Conservation (phyloP, 2,329 filamentous ascomycete species). For the Cercospora citrullina region DNA sequence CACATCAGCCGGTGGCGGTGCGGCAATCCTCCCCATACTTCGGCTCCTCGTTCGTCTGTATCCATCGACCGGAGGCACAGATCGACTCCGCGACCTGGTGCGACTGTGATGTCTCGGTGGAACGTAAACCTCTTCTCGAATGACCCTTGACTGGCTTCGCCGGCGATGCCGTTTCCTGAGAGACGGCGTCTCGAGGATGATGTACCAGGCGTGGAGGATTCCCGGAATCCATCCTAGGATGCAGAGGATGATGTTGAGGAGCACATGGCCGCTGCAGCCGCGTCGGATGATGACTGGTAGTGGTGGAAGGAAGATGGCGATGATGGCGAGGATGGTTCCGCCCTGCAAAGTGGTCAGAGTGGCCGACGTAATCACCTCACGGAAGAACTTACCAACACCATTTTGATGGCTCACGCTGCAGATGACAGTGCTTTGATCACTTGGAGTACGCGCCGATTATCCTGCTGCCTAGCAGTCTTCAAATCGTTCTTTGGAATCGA, state of each 20-base stretch:
- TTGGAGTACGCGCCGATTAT: background rate
- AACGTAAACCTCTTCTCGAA: slow-evolving; percentile 14
- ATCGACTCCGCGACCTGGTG: slow-evolving; percentile 4
- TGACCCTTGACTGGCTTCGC: slow-evolving; percentile 3
- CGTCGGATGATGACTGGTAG: slow-evolving; percentile 87
- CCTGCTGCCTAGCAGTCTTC: slow-evolving; percentile 7
- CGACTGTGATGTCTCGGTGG: slow-evolving; percentile 8
- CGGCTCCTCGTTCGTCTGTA: slow-evolving; percentile 15
- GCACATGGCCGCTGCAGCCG: slow-evolving; percentile 76
- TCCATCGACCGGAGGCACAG: background rate
- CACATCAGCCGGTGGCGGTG: background rate
- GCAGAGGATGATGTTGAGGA: slow-evolving; percentile 83
- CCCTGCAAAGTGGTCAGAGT: slow-evolving; percentile 13
- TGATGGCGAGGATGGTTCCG: slow-evolving; percentile 24
- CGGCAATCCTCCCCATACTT: slow-evolving; percentile 16
- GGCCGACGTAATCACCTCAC: background rate
- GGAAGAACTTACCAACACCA: slow-evolving; percentile 16
- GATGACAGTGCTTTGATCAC: background rate
- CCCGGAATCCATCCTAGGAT: slow-evolving; percentile 61
- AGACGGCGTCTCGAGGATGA: slow-evolving; percentile 24
- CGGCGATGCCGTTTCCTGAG: slow-evolving; percentile 14
- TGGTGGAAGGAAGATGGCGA: slow-evolving; percentile 62
- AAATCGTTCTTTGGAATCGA: background rate
- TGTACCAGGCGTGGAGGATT: slow-evolving; percentile 23
- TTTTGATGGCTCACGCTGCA: slow-evolving; percentile 3